Conservation (phyloP, 257 asterid species). For the Penstemon newberryi region DNA sequence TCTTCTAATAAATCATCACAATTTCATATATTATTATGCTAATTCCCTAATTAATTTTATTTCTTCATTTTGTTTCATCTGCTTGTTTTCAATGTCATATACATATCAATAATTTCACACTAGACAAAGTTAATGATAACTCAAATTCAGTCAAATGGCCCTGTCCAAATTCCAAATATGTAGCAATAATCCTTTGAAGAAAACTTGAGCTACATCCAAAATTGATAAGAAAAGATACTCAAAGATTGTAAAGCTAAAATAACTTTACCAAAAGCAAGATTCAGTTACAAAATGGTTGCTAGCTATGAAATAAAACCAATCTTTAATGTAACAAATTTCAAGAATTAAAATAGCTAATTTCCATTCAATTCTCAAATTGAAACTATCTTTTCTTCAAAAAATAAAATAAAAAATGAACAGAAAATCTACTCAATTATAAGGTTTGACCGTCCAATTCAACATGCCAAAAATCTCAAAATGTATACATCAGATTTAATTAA, state of each 20-base stretch:
- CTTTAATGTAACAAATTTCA: background rate
- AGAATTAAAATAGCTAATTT: background rate
- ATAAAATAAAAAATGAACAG: no score
- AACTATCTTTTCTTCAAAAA: no score
- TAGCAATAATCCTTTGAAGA: conserved; percentile 9
- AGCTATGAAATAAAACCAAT: background rate
- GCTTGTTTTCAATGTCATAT: background rate
- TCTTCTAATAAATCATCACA: conserved; percentile 7
- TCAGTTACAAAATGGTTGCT: background rate
- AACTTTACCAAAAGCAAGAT: background rate
- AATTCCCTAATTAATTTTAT: no score
- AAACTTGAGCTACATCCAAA: background rate
- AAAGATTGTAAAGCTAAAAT: conserved; percentile 28
- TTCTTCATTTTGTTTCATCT: background rate
- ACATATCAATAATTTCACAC: background rate
- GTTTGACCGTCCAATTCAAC: no score
- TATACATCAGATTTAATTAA: background rate
- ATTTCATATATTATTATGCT: background rate
- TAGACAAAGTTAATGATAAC: no score
- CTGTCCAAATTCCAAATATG: conserved; percentile 20
- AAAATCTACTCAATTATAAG: no score
- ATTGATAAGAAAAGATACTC: conserved; percentile 15
- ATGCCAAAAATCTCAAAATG: background rate
- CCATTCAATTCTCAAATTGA: no score
- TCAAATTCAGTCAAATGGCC: conserved; percentile 5